Percentiles rank a stretch among this genome's conserved stretches.
These are phyloP conservation scores for Capsella bursapastoris DNA, from an alignment of 345 rosid species.

Conservation along the genomic window DNA sequence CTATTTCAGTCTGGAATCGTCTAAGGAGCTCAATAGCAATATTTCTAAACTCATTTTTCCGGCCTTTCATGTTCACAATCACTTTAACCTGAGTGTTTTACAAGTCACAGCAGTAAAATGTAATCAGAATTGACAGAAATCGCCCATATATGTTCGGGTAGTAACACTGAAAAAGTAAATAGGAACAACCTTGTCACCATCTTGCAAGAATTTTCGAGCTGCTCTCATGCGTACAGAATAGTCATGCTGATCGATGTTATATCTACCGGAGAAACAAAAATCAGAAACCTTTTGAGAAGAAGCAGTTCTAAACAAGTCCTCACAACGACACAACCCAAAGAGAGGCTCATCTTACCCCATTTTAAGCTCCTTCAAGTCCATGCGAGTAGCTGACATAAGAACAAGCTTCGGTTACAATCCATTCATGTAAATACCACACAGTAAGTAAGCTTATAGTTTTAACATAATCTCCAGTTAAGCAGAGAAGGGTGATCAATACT, in stretches of 20 bases:
- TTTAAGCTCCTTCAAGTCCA: conserved; percentile 87
- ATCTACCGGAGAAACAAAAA: conserved; percentile 53
- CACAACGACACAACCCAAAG: neutral
- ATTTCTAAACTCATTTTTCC: conserved; percentile 91
- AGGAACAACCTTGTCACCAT: conserved; percentile 80
- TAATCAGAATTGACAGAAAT: neutral
- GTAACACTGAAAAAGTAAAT: neutral
- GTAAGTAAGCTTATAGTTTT: neutral
- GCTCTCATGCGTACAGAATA: conserved; percentile 88
- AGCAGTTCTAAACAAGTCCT: conserved; percentile 2
- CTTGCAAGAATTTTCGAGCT: conserved; percentile 79
- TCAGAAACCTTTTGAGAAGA: conserved; percentile 28
- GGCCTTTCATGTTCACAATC: conserved; percentile 88
- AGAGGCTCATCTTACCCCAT: conserved; percentile 69
- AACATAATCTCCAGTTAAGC: conserved; percentile 32
- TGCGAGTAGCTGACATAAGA: conserved; percentile 63
- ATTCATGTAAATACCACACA: conserved; percentile 28
- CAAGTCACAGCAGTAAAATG: conserved; percentile 21
- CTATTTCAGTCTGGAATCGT: conserved; percentile 85
- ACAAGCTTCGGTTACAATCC: conserved; percentile 50
- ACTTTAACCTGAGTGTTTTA: conserved; percentile 78
- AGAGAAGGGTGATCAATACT: conserved; percentile 55
- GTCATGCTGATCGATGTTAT: conserved; percentile 94
- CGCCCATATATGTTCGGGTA: neutral
- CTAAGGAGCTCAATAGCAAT: conserved; percentile 80